phyloP scores from a whole-genome alignment of 257 asterid genomes.

The Paulownia fortunei region DNA sequence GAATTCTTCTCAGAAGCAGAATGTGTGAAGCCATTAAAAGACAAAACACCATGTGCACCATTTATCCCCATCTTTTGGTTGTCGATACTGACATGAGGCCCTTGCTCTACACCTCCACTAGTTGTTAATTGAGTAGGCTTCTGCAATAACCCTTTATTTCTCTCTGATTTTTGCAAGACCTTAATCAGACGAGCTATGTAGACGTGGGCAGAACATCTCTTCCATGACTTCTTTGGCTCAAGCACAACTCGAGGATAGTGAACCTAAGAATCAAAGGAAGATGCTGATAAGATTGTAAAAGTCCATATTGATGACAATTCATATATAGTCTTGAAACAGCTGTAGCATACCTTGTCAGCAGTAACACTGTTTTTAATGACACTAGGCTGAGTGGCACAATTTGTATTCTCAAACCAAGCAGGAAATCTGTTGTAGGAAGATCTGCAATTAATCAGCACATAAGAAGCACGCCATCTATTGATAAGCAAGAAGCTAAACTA shows the following conservation, averaged over 20 bases:
- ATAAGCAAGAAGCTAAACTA: background rate
- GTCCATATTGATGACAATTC: background rate
- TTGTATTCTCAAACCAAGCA: conserved; percentile 39
- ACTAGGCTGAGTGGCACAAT: conserved; percentile 33
- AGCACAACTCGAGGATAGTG: conserved; percentile 39
- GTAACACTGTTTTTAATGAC: background rate
- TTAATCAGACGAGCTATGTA: conserved; percentile 48
- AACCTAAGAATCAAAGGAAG: conserved; percentile 8
- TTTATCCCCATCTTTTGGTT: background rate
- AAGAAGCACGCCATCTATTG: conserved; percentile 8
- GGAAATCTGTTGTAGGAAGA: conserved; percentile 34
- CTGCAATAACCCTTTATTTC: conserved; percentile 22
- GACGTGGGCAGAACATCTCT: conserved; percentile 57
- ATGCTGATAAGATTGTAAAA: conserved; percentile 8
- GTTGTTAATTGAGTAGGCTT: conserved; percentile 31
- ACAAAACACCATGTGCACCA: conserved; percentile 22
- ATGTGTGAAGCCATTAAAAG: conserved; percentile 7
- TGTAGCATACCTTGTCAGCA: conserved; percentile 45
- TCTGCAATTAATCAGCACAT: conserved; percentile 28
- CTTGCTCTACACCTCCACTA: background rate
- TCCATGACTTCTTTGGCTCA: conserved; percentile 46
- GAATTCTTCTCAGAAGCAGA: conserved; percentile 41
- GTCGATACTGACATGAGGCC: background rate
- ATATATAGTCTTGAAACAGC: background rate
- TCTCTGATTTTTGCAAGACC: conserved; percentile 35